These are phyloP conservation scores for Apiospora pterosperma DNA, from an alignment of 2,329 filamentous ascomycete species.

Conservation along the genomic window DNA sequence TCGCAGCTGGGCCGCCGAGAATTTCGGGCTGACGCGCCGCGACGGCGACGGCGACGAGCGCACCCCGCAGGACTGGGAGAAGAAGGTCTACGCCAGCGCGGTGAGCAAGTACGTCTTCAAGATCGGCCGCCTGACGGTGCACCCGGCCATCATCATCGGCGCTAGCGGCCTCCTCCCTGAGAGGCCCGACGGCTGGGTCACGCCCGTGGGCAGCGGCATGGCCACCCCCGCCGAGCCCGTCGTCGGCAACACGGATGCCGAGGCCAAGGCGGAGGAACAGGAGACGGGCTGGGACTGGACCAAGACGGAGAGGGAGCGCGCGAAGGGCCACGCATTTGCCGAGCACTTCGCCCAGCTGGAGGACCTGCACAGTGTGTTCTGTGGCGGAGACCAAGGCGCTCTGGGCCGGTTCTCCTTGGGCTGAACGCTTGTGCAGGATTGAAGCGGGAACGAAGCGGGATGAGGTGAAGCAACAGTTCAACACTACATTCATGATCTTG, in stretches of 20 bases:
- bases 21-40: constrained; percentile 32
- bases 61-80: constrained; percentile 47
- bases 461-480: background rate
- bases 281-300: constrained; percentile 54
- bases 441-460: too few relatives aligned
- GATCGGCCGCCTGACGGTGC: constrained; percentile 76
- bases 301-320: constrained; percentile 51
- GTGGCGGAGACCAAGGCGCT: constrained; percentile 50
- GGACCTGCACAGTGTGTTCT: constrained; percentile 46
- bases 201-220: constrained; percentile 25
- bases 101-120: constrained; percentile 83
- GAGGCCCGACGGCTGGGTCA: constrained; percentile 64
- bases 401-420: constrained; percentile 46
- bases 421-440: constrained; percentile 15
- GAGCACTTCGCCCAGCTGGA: constrained; percentile 56
- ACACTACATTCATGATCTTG: background rate
- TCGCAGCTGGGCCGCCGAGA: constrained; percentile 47
- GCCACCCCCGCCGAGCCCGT: constrained; percentile 14
- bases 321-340: constrained; percentile 52
- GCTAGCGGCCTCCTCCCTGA: constrained; percentile 72
- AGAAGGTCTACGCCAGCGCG: constrained; percentile 67
- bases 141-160: constrained; percentile 72
- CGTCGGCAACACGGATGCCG: constrained; percentile 34
- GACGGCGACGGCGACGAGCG: constrained; percentile 24
- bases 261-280: constrained; percentile 34